Percentiles rank a stretch among this genome's conserved stretches.
Evolutionary conservation across 768 basidiomycete species (phyloP).

Genomic region (Hypholoma sublateritium): DNA sequence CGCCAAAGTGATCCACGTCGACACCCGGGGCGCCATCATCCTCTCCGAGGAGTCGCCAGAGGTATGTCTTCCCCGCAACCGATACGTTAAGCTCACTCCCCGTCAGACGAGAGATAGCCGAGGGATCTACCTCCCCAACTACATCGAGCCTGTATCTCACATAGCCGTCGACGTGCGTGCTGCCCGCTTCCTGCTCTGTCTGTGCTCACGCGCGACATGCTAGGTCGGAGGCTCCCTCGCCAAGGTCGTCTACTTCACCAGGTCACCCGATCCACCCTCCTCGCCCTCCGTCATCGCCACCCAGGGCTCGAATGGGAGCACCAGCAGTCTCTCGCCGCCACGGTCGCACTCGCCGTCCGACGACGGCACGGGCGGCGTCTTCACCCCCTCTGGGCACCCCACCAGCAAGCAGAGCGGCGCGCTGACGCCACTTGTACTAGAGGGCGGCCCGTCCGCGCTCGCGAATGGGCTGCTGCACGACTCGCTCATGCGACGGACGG

Average conservation of each 20-base stretch:
- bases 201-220: conserved; percentile 16
- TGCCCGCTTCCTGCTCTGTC: conserved; percentile 2
- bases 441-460: conserved; percentile 39
- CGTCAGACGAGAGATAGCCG: conserved; percentile 86
- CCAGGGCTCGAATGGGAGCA: conserved; percentile 47
- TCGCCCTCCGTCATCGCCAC: conserved; percentile 72
- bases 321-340: conserved; percentile 45
- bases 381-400: conserved; percentile 29
- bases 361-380: conserved; percentile 28
- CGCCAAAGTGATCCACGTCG: conserved; percentile 88
- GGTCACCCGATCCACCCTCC: conserved; percentile 82
- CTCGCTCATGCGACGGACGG: conserved; percentile 65
- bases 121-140: conserved; percentile 96
- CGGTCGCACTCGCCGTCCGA: conserved; percentile 43
- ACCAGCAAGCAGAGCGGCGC: conserved; percentile 60
- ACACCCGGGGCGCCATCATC: conserved; percentile 92
- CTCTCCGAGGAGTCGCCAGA: conserved; percentile 93
- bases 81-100: conserved; percentile 8
- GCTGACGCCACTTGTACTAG: conserved; percentile 80
- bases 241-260: conserved; percentile 98
- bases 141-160: conserved; percentile 96
- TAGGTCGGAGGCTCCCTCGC: conserved; percentile 97
- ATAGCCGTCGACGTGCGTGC: conserved; percentile 92
- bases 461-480: conserved; percentile 52
- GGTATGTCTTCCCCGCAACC: conserved; percentile 44